Conservation (phyloP, 1,284 basidiomycete species). For the Lentinula novae-zelandiae region DNA sequence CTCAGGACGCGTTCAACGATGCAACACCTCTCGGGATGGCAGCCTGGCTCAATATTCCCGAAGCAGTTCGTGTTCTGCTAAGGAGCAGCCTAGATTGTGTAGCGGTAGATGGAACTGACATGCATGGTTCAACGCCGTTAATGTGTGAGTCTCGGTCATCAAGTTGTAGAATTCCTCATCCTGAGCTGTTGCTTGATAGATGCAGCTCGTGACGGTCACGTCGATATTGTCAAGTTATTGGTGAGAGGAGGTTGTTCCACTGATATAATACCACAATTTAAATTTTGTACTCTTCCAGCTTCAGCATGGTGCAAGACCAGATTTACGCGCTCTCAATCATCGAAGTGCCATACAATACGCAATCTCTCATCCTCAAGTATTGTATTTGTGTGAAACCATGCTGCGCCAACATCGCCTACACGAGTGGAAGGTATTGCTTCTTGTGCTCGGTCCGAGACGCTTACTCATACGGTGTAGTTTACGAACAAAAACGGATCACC, state of each 20-base stretch:
- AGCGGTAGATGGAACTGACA: conserved; percentile 67
- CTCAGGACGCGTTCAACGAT: conserved; percentile 59
- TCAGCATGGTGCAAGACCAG: conserved; percentile 63
- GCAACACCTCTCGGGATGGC: conserved; percentile 73
- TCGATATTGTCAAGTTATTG: conserved; percentile 57
- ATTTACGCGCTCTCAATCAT: conserved; percentile 64
- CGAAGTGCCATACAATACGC: conserved; percentile 68
- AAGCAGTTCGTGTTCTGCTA: conserved; percentile 54
- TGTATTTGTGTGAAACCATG: conserved; percentile 66
- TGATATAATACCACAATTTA: neutral
- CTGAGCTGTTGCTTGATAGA: conserved; percentile 36
- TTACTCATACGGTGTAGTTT: neutral
- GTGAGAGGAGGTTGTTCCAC: conserved; percentile 29
- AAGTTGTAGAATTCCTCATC: neutral
- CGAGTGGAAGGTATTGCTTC: conserved; percentile 47
- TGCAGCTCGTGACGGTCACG: conserved; percentile 65
- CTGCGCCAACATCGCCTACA: conserved; percentile 56
- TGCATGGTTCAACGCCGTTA: conserved; percentile 67
- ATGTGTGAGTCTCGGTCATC: conserved; percentile 60
- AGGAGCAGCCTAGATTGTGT: conserved; percentile 56
- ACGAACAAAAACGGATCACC: neutral
- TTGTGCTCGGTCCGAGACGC: conserved; percentile 18
- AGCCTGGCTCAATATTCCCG: conserved; percentile 63
- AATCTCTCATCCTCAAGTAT: conserved; percentile 51
- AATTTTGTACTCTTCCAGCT: conserved; percentile 35